These are phyloP conservation scores for Voacanga thouarsii DNA, from an alignment of 257 asterid species.

Conservation along the genomic window DNA sequence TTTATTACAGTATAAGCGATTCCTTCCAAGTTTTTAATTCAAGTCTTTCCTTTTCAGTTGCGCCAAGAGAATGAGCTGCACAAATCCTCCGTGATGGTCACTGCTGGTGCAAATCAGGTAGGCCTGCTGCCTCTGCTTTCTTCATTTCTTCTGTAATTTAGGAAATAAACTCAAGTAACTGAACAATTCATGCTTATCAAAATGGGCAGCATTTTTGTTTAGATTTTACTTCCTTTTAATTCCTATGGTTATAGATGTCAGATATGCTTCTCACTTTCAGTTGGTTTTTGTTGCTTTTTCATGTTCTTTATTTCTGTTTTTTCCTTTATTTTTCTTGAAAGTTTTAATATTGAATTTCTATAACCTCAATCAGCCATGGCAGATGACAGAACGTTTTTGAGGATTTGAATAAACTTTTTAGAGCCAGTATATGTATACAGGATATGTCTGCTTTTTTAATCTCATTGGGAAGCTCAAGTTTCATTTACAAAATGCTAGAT, in stretches of 20 bases:
- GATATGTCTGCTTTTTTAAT: not conserved
- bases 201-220: not conserved
- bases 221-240: not conserved
- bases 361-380: not conserved
- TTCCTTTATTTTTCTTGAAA: not conserved
- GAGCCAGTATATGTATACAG: not conserved
- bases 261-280: not conserved
- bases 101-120: slow-evolving; percentile 99
- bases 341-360: not conserved
- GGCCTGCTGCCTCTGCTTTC: not conserved
- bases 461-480: not conserved
- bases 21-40: slow-evolving; percentile 12
- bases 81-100: slow-evolving; percentile 94
- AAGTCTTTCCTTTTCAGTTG: slow-evolving; percentile 45
- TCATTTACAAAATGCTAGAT: not conserved
- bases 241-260: not conserved
- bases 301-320: not conserved
- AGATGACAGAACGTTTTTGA: not conserved
- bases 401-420: not conserved
- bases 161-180: not conserved
- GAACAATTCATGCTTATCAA: not conserved
- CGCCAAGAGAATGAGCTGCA: slow-evolving; percentile 57
- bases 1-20: not conserved
- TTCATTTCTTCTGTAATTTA: not conserved
- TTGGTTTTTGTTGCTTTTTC: not conserved